Base-by-base conservation (phyloP, 768 basidiomycete species). In the Auriscalpium microsporum region DNA sequence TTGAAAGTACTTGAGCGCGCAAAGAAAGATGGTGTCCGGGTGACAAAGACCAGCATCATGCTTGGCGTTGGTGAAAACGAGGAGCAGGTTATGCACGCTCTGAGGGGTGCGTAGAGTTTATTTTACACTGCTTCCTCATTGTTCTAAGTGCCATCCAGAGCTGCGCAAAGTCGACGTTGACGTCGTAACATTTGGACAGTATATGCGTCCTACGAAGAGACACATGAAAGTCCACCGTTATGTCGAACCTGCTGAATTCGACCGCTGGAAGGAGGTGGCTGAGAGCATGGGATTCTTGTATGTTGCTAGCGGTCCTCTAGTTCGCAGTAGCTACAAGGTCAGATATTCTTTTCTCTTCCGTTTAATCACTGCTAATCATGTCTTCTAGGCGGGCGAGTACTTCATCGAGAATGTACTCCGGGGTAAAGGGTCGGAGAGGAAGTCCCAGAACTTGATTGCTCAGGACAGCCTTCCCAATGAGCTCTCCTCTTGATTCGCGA, bases 221-320 rank as follows among this genome's bases (percentile, higher is more conserved):
- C 96, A 99, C 71, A 98, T 99, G 96, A 99, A 98, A 71, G 96
- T 99, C 10, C 87, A 92, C 62, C 87, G 92, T 34, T 99, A 99
- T 64, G 93, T 98, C 21, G 83, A 91, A 57, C 96, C 96, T 1
- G 80, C 82, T 4, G 94, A 98, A 67, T 99, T 98, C 63, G 88
- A 90, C 58, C 74, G 78, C 54, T 99, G 95, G 95, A 94, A 87
- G 67, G 73, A 81, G 63, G 75, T 88, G 10, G 95, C 96, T 8
- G 92, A 97, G 64, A 82, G 84, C 58, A 86, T 96, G 79, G 94
- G 95, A 42, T 99, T 99, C 79, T 67, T 97, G 46, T 99, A 99
- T 63, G 95, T 97, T 37, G 96, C 96, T 9, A 92, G 90, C 69
- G 96, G 96, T 0, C 96, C 96, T 11, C 74, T 99, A 17, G 95